Base-by-base conservation (phyloP, 495 filamentous ascomycete species). In the Mytilinidion resinicola region DNA sequence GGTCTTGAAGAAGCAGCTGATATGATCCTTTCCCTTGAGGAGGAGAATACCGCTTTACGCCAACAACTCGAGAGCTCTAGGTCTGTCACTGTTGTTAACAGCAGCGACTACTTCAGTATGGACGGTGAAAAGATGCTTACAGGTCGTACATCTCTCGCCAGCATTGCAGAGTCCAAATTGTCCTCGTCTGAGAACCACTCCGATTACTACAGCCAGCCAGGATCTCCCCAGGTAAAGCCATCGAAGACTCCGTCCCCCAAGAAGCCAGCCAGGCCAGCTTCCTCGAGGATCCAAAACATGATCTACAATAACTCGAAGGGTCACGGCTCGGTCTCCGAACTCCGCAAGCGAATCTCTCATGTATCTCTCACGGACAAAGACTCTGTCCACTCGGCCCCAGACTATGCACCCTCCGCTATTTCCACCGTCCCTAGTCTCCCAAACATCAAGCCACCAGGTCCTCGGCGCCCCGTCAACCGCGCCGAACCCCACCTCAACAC, bases 1-100 rank as follows among this genome's bases (percentile, higher is more conserved):
- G 90, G 88, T 1, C 74, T 96, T 1, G 82, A 85, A 47, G 90
- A 96, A 67, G 91, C 91, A 2, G 87, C 92, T 8, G 79, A 82
- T 10, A 77, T 93, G 66, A 96, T 96, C 51, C 83, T 86, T 48
- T 76, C 79, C 42, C 71, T 92, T 33, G 89, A 96, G 70, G 78
- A 81, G 0, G 51, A 61, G 46, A 66, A 62, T 11, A 38, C 17
- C 1, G n/a, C 9, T 20, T 44, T 62, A 17, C 43, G 51, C 25
- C 21, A 58, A 6, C 54, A 61, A 61, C 51, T 37, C 14, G 21
- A 12, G 36, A 52, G 17, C 48, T 65, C 7, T 51, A 53, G 33
- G 17, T 15, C 30, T 14, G 36, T 9, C 10, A 37, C 33, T 25
- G 46, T 19, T 25, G 46, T 19, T 7, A 49, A 49, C 9, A 25